Base-by-base conservation (phyloP, 441 rosid species). In the Adansonia rubrostipa region DNA sequence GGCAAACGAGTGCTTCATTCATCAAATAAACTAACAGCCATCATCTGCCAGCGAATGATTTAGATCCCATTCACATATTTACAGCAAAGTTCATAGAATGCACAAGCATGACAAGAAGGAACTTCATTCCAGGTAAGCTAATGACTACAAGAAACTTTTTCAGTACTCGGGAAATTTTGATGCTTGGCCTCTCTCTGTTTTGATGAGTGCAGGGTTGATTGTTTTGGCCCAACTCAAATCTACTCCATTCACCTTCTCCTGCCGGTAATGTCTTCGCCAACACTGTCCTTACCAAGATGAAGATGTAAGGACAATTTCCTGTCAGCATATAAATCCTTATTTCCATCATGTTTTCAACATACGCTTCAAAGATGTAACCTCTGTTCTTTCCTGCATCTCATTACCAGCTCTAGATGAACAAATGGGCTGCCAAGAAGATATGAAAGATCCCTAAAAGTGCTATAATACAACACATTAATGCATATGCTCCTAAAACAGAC, bases 401-500 rank as follows among this genome's bases (percentile, higher is more conserved):
- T 45, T 45, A 54, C 17, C 10, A 5, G n/a, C 10, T 68, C 73
- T 20, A 68, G 36, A 10, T 67, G 8, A 45, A 45, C 73, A 47
- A 24, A 11, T 47, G 33, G 40, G 28, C 71, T 3, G 48, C 19
- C 42, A 11, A 68, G 57, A 20, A 48, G 20, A 48, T 22, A 22
- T 24, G 44, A 70, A 69, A 1, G 8, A 50, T 20, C 24, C 45
- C 1, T 28, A 40, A 36, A 40, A 15, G 22, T n/a, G n/a, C 15
- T 65, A 65, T 9, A 7, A 11, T 20, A 48, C 24, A 19, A 66
- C 13, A 66, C 9, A 44, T n/a, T 42, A 53, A 67, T 67, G 54
- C 54, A 45, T 10, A 68, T 68, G 17, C 56, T 45, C 73, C 66
- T 62, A 24, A 68, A 68, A 68, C 17, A 47, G 56, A 47, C 48